These are phyloP conservation scores for Asterophora parasitica DNA, from an alignment of 768 basidiomycete species.

Conservation along the genomic window DNA sequence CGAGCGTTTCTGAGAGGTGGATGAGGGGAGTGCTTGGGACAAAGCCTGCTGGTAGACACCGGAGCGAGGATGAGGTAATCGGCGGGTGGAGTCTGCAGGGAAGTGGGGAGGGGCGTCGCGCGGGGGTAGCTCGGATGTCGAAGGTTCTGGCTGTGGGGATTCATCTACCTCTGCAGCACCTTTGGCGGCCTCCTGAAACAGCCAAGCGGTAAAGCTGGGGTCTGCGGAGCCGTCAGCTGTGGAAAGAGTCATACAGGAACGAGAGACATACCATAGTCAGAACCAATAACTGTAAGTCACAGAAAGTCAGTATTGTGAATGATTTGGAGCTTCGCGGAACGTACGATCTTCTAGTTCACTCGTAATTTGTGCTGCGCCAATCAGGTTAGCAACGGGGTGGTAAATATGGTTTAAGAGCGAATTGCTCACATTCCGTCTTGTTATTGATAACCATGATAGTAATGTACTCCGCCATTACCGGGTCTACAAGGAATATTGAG, in stretches of 20 bases:
- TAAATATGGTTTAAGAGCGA: neutral
- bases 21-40: conserved; percentile 54
- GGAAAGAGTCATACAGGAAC: conserved; percentile 13
- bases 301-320: neutral
- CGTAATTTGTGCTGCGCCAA: conserved; percentile 71
- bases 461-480: conserved; percentile 92
- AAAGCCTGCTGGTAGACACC: conserved; percentile 72
- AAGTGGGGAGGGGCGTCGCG: conserved; percentile 28
- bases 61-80: conserved; percentile 45
- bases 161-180: conserved; percentile 52
- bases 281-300: conserved; percentile 55
- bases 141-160: conserved; percentile 31
- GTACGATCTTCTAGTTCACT: conserved; percentile 79
- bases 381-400: conserved; percentile 12
- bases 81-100: conserved; percentile 37
- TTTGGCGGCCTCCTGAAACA: conserved; percentile 77
- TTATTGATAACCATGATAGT: conserved; percentile 95
- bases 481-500: conserved; percentile 42
- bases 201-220: conserved; percentile 81
- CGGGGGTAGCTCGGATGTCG: conserved; percentile 30
- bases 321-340: conserved; percentile 17
- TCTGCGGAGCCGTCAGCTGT: conserved; percentile 39
- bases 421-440: conserved; percentile 67
- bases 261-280: conserved; percentile 62
- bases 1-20: conserved; percentile 56